Conservation (phyloP, 1,284 basidiomycete species). For the Apiotrichum siamense region DNA sequence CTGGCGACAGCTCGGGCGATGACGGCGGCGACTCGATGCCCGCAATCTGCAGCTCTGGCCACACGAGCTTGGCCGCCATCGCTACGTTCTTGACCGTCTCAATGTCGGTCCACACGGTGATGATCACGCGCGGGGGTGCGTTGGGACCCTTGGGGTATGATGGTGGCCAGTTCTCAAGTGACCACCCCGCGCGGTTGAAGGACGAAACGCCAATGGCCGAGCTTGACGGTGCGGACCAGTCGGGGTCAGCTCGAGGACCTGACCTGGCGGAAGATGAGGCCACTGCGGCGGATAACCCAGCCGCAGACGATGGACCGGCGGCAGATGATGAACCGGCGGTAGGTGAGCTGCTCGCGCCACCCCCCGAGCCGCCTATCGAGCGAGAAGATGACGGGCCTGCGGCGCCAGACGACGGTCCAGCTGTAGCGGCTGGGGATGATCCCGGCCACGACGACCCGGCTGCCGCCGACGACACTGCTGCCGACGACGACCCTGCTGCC, state of each 20-base stretch:
- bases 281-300: not conserved
- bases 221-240: too few species aligned
- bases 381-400: not conserved
- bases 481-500: not conserved
- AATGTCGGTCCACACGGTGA: not conserved
- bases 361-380: too few species aligned
- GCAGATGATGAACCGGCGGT: not conserved
- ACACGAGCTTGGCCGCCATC: constrained; percentile 1
- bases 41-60: too few species aligned
- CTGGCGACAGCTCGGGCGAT: too few species aligned
- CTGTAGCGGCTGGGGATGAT: not conserved
- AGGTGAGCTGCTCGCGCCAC: too few species aligned
- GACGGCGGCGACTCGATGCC: too few species aligned
- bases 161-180: not conserved
- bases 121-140: not conserved
- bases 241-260: too few species aligned
- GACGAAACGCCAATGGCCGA: not conserved
- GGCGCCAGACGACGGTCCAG: not conserved
- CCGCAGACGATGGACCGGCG: not conserved
- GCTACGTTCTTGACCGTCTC: constrained; percentile 1
- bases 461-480: not conserved
- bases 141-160: too few species aligned
- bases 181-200: not conserved
- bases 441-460: not conserved
- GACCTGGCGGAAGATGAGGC: not conserved